These are phyloP conservation scores for Zygoascus sp. DNA, from an alignment of 1,139 yeast genomes.

Conservation along the genomic window DNA sequence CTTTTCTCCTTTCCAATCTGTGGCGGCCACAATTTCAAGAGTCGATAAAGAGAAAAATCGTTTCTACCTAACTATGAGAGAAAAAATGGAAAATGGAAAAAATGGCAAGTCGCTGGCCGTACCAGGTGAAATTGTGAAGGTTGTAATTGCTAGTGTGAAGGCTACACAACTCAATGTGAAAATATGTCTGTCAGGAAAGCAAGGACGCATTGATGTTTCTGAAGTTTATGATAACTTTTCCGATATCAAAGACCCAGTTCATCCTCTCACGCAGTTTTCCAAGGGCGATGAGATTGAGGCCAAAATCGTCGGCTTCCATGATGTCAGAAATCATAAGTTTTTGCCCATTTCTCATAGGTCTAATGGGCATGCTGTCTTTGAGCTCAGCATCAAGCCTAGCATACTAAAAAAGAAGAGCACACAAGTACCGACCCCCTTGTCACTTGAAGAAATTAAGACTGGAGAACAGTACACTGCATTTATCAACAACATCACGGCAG, in stretches of 20 bases:
- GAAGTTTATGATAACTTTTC: slow-evolving; percentile 55
- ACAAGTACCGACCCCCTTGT: slow-evolving; percentile 31
- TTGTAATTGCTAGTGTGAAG: slow-evolving; percentile 57
- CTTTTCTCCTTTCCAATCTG: slow-evolving; percentile 33
- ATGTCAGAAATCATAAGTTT: slow-evolving; percentile 64
- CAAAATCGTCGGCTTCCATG: slow-evolving; percentile 72
- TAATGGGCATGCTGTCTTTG: slow-evolving; percentile 56
- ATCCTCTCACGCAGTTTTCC: slow-evolving; percentile 59
- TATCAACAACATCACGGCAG: slow-evolving; percentile 51
- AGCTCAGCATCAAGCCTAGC: slow-evolving; percentile 48
- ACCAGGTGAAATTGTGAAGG: slow-evolving; percentile 61
- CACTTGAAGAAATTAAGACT: slow-evolving; percentile 40
- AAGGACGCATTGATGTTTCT: slow-evolving; percentile 76
- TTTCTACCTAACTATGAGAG: slow-evolving; percentile 58
- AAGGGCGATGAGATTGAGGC: slow-evolving; percentile 58
- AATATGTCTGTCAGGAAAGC: slow-evolving; percentile 64
- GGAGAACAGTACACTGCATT: slow-evolving; percentile 42
- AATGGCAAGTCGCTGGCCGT: slow-evolving; percentile 35
- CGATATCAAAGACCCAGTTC: slow-evolving; percentile 53
- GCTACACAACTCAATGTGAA: slow-evolving; percentile 72
- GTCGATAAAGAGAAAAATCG: slow-evolving; percentile 54
- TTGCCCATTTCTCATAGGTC: slow-evolving; percentile 62
- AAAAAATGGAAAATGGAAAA: slow-evolving; percentile 6
- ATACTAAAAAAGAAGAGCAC: slow-evolving; percentile 36
- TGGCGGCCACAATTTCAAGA: slow-evolving; percentile 43